A percentile compares a stretch with the other conserved stretches of the same genome.
Evolutionary conservation across 2,329 filamentous ascomycete species (phyloP).

Genomic region (Neodidymelliopsis sp.): DNA sequence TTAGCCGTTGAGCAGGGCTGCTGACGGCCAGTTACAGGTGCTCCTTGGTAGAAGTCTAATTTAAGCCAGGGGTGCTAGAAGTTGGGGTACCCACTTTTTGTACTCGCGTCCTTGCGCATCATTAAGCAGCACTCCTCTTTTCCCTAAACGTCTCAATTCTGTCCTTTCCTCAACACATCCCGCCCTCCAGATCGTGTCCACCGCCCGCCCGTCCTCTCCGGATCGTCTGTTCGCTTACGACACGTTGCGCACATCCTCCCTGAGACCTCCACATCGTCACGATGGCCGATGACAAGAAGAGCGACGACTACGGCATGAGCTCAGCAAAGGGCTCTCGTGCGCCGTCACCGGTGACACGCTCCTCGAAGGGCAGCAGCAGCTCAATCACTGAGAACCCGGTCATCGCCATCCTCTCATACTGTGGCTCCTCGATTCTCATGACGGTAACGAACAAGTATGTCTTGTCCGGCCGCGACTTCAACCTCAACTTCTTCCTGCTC

Average conservation of each 20-base stretch:
- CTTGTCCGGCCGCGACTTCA: slow-evolving; percentile 88
- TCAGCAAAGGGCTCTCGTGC: slow-evolving; percentile 59
- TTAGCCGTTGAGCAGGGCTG: slow-evolving; percentile 15
- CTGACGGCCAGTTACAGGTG: slow-evolving; percentile 18
- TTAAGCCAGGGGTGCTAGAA: slow-evolving; percentile 37
- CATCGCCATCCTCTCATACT: slow-evolving; percentile 87
- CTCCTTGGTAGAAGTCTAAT: slow-evolving; percentile 17
- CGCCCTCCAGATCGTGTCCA: slow-evolving; percentile 5
- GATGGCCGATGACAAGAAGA: slow-evolving; percentile 92
- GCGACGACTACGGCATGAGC: slow-evolving; percentile 70
- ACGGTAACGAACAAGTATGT: slow-evolving; percentile 99
- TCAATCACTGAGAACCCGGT: slow-evolving; percentile 75
- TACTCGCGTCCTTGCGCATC: slow-evolving; percentile 40
- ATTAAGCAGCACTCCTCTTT: slow-evolving; percentile 27
- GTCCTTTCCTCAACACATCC: slow-evolving; percentile 25
- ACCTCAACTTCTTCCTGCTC: slow-evolving; percentile 95
- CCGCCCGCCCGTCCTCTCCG: slow-evolving; percentile 26
- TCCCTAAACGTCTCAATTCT: slow-evolving; percentile 23
- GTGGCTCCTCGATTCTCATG: slow-evolving; percentile 96
- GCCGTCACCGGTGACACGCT: slow-evolving; percentile 59
- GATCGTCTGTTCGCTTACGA: slow-evolving; percentile 25
- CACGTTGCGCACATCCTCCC: slow-evolving; percentile 12
- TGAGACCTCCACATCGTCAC: slow-evolving; percentile 38
- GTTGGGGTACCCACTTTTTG: slow-evolving; percentile 27
- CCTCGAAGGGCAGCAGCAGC: slow-evolving; percentile 33